Evolutionary conservation across 2,329 filamentous ascomycete genomes (phyloP).

Genomic region (Lachnellula cervina): DNA sequence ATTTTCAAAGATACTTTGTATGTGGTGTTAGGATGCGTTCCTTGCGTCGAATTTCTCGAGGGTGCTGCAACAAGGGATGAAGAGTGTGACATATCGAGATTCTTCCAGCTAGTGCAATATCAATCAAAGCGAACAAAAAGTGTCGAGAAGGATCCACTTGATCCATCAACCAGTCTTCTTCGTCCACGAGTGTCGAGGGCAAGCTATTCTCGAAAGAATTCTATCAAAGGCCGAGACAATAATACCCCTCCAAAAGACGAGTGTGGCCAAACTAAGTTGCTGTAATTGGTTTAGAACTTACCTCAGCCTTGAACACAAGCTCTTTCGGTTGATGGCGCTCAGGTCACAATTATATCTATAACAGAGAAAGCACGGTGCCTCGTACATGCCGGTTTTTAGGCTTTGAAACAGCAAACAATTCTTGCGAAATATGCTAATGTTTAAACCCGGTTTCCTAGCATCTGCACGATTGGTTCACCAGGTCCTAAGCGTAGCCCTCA

Average conservation of each 20-base stretch:
- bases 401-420: conserved; percentile 18
- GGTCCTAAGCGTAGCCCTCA: conserved; percentile 6
- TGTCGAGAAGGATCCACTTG: conserved; percentile 13
- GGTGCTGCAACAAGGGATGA: conserved; percentile 16
- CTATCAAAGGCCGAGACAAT: too few relatives aligned
- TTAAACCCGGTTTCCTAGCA: not conserved
- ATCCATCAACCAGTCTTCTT: conserved; percentile 20
- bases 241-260: too few relatives aligned
- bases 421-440: conserved; percentile 7
- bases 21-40: conserved; percentile 18
- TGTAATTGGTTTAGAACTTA: too few relatives aligned
- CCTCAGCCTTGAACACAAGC: too few relatives aligned
- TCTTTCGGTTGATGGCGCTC: too few relatives aligned
- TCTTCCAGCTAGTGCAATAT: conserved; percentile 10
- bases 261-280: too few relatives aligned
- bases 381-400: conserved; percentile 8
- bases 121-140: conserved; percentile 13
- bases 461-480: conserved; percentile 12
- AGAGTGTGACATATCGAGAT: conserved; percentile 18
- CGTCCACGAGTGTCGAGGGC: conserved; percentile 20
- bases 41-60: conserved; percentile 23
- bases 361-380: too few relatives aligned
- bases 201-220: conserved; percentile 1
- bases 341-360: too few relatives aligned
- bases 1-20: conserved; percentile 1